Percentiles rank a stretch among this genome's conserved stretches.
phyloP scores from a whole-genome alignment of 1,284 basidiomycete species.

The Trichosporon ovoides region DNA sequence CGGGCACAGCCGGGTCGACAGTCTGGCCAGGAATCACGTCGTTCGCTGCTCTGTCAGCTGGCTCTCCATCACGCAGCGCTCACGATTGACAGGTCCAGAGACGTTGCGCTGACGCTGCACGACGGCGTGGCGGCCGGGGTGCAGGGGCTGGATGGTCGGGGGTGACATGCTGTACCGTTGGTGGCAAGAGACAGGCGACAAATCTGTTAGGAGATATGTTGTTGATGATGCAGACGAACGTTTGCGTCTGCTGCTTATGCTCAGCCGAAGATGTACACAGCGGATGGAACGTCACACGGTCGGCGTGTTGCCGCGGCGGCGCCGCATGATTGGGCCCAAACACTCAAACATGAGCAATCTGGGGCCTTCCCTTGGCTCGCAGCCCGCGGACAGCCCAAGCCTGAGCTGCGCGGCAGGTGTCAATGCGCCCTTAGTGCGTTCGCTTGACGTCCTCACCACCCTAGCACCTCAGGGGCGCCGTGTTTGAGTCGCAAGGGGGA shows the following conservation, averaged over 20 bases:
- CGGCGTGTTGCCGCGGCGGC: background rate
- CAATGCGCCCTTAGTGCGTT: background rate
- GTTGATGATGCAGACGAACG: background rate
- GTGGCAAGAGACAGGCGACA: background rate
- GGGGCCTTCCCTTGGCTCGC: background rate
- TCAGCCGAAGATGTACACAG: background rate
- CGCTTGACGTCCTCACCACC: too few species aligned
- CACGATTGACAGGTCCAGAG: conserved; percentile 59
- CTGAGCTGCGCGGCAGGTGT: background rate
- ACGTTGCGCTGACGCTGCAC: conserved; percentile 72
- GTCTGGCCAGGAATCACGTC: conserved; percentile 45
- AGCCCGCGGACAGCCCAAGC: background rate
- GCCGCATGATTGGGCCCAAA: background rate
- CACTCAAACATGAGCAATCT: conserved; percentile 4
- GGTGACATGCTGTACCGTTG: conserved; percentile 4
- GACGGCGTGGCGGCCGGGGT: conserved; percentile 71
- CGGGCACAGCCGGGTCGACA: conserved; percentile 30
- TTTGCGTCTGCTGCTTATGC: background rate
- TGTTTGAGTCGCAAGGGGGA: background rate
- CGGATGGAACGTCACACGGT: background rate
- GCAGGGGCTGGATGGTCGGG: conserved; percentile 63
- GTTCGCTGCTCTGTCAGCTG: conserved; percentile 32
- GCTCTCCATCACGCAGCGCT: conserved; percentile 19
- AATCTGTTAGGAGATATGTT: background rate
- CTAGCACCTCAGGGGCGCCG: background rate